These are phyloP conservation scores for Nemania sp. DNA, from an alignment of 2,329 filamentous ascomycete species.

Conservation along the genomic window DNA sequence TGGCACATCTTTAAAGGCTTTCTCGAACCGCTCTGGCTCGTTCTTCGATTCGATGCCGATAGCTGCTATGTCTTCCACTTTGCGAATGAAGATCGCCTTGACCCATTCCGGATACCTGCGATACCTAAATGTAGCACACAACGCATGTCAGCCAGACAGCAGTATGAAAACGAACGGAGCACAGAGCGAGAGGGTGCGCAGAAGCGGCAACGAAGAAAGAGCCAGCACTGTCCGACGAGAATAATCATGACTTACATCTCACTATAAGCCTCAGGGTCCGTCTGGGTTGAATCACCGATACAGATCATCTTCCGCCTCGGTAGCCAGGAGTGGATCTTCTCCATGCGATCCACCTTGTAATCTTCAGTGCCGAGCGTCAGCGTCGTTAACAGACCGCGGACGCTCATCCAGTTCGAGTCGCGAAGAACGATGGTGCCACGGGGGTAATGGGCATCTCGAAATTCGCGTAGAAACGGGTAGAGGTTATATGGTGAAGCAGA, in stretches of 20 bases:
- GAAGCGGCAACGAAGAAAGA: neutral
- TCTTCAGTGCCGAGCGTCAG: slow-evolving; percentile 79
- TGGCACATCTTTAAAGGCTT: slow-evolving; percentile 78
- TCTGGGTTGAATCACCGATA: slow-evolving; percentile 89
- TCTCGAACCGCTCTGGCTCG: slow-evolving; percentile 74
- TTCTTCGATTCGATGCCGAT: slow-evolving; percentile 74
- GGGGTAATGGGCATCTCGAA: slow-evolving; percentile 72
- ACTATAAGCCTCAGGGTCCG: slow-evolving; percentile 87
- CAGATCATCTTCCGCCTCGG: slow-evolving; percentile 78
- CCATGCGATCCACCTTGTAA: slow-evolving; percentile 83
- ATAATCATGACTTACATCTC: slow-evolving; percentile 61
- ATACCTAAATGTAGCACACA: slow-evolving; percentile 48
- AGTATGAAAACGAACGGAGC: no score
- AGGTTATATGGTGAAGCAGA: slow-evolving; percentile 94
- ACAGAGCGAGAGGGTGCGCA: neutral
- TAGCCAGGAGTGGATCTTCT: slow-evolving; percentile 77
- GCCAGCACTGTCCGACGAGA: no score
- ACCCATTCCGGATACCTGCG: slow-evolving; percentile 75
- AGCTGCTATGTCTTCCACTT: slow-evolving; percentile 73
- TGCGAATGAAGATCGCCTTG: slow-evolving; percentile 80
- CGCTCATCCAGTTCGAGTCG: slow-evolving; percentile 83
- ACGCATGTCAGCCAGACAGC: slow-evolving; percentile 7
- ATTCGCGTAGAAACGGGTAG: slow-evolving; percentile 80
- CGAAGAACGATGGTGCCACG: slow-evolving; percentile 81
- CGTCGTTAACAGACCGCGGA: slow-evolving; percentile 76